Conservation (phyloP, 768 basidiomycete genomes). For the Cyathus striatus region DNA sequence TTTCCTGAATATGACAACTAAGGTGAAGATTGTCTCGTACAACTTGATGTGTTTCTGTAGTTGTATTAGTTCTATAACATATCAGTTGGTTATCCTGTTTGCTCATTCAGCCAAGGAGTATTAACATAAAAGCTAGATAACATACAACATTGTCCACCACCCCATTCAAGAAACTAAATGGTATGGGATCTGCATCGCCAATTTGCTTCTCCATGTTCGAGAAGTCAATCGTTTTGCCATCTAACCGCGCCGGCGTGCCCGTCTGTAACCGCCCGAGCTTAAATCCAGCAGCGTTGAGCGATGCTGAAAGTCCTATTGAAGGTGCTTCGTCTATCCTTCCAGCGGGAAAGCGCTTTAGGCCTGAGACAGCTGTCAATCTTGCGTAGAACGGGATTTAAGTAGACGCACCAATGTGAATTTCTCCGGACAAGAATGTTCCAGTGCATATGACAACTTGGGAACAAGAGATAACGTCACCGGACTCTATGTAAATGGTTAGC, state of each 20-base stretch:
- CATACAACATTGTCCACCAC: slow-evolving; percentile 66
- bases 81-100: slow-evolving; percentile 63
- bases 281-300: slow-evolving; percentile 72
- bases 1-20: slow-evolving; percentile 84
- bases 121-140: background rate
- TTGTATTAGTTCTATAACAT: slow-evolving; percentile 75
- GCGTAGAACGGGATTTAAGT: background rate
- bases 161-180: slow-evolving; percentile 75
- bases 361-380: slow-evolving; percentile 22
- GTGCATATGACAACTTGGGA: slow-evolving; percentile 85
- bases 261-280: slow-evolving; percentile 81
- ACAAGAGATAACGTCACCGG: slow-evolving; percentile 70
- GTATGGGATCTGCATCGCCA: slow-evolving; percentile 59
- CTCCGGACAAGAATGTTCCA: slow-evolving; percentile 87
- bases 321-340: slow-evolving; percentile 72
- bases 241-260: slow-evolving; percentile 80
- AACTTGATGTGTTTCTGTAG: slow-evolving; percentile 66
- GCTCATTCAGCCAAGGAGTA: background rate
- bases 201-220: slow-evolving; percentile 52
- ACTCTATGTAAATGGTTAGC: slow-evolving; percentile 37
- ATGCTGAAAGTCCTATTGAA: slow-evolving; percentile 69
- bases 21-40: slow-evolving; percentile 71
- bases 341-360: slow-evolving; percentile 71
- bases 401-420: slow-evolving; percentile 77
- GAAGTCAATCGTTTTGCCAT: slow-evolving; percentile 68